Evolutionary conservation across 176 grass and related monocot species (phyloP).

Genomic region (Rhynchospora tenuis): DNA sequence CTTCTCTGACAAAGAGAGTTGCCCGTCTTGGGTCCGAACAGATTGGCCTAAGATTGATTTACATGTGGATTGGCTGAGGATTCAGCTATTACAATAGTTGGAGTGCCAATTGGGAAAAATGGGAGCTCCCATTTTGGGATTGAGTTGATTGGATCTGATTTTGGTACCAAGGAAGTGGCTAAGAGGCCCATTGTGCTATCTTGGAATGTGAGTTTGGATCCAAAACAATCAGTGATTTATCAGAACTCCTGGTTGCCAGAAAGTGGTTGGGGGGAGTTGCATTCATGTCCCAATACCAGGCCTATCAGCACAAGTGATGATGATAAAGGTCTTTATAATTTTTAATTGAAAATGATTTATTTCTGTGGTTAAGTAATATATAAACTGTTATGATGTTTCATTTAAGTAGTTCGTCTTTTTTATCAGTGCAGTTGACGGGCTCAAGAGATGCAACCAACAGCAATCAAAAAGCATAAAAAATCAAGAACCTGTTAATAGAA

Average conservation of each 20-base stretch:
- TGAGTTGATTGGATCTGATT: conserved; percentile 47
- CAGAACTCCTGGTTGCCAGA: conserved; percentile 57
- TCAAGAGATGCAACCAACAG: conserved; percentile 78
- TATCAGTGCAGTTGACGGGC: conserved; percentile 61
- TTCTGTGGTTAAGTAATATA: background rate
- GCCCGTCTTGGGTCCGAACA: conserved; percentile 33
- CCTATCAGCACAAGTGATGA: conserved; percentile 17
- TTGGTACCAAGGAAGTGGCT: background rate
- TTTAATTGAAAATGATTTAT: background rate
- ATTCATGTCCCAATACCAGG: conserved; percentile 43
- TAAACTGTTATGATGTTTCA: conserved; percentile 21
- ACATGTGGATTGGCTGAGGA: conserved; percentile 62
- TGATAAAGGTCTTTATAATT: conserved; percentile 11
- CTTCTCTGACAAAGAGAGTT: conserved; percentile 18
- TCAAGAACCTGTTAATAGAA: conserved; percentile 36
- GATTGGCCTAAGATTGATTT: conserved; percentile 20
- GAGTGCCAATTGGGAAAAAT: conserved; percentile 30
- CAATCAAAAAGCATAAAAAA: conserved; percentile 27
- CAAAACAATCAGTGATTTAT: conserved; percentile 37
- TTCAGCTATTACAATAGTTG: conserved; percentile 58
- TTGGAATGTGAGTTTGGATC: conserved; percentile 64
- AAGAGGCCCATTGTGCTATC: conserved; percentile 38
- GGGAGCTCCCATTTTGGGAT: conserved; percentile 45
- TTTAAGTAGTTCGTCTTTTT: conserved; percentile 15
- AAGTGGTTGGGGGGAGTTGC: conserved; percentile 47